phyloP scores from a whole-genome alignment of 1,284 basidiomycete species.

The Leccinum fallax region DNA sequence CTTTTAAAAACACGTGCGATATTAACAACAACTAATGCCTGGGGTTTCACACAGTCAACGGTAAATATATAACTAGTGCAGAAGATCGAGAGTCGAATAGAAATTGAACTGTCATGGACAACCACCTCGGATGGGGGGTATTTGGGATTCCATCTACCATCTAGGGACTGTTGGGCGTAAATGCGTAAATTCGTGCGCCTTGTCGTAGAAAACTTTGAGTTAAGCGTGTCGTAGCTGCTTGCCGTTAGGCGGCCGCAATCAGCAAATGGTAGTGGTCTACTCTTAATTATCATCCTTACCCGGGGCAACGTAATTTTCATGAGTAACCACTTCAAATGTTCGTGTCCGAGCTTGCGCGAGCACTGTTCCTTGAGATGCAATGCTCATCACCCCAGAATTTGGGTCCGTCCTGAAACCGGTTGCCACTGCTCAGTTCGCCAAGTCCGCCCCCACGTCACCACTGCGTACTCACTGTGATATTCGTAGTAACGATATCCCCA shows the following conservation, averaged over 20 bases:
- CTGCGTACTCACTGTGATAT: conserved; percentile 69
- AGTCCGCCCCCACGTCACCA: conserved; percentile 17
- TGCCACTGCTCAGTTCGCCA: conserved; percentile 24
- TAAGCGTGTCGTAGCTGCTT: conserved; percentile 40
- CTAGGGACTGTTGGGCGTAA: conserved; percentile 40
- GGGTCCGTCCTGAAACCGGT: conserved; percentile 49
- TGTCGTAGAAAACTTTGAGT: conserved; percentile 76
- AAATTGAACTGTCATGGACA: conserved; percentile 15
- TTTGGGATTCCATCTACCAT: conserved; percentile 25
- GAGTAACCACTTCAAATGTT: conserved; percentile 75
- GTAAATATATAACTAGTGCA: conserved; percentile 30
- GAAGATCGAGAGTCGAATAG: conserved; percentile 34
- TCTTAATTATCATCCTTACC: conserved; percentile 52
- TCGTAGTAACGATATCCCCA: conserved; percentile 74
- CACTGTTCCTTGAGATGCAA: conserved; percentile 54
- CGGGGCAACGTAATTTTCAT: conserved; percentile 75
- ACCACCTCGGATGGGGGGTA: conserved; percentile 9
- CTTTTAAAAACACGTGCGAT: conserved; percentile 24
- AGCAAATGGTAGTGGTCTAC: conserved; percentile 22
- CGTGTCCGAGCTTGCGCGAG: conserved; percentile 72
- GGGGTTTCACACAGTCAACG: conserved; percentile 15
- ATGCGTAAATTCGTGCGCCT: conserved; percentile 73
- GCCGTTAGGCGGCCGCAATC: conserved; percentile 23
- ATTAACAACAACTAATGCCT: conserved; percentile 17
- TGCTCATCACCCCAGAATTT: conserved; percentile 44